Conservation (phyloP, 768 basidiomycete species). For the Panaeolus cyanescens region DNA sequence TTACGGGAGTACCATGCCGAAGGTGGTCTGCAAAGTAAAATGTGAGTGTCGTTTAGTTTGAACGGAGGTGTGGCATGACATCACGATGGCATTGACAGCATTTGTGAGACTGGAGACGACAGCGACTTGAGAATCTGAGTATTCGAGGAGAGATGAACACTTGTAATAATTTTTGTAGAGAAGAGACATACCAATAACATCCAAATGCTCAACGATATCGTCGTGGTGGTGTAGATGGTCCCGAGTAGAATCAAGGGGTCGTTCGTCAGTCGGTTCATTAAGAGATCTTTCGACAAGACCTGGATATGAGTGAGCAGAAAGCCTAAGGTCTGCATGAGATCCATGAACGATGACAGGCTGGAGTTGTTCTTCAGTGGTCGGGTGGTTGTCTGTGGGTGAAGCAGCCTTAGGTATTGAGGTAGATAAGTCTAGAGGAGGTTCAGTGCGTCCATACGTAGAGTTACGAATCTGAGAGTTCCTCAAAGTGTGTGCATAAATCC, state of each 20-base stretch:
- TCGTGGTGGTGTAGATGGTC: constrained; percentile 58
- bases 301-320: constrained; percentile 35
- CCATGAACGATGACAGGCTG: constrained; percentile 16
- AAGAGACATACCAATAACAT: constrained; percentile 63
- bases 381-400: background rate
- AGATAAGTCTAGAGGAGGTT: background rate
- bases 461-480: constrained; percentile 4
- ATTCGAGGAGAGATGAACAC: constrained; percentile 6
- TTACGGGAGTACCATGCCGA: constrained; percentile 69
- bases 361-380: background rate
- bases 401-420: background rate
- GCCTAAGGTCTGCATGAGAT: constrained; percentile 39
- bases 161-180: background rate
- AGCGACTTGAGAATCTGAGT: constrained; percentile 69
- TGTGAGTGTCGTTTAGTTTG: background rate
- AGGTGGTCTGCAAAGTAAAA: constrained; percentile 55
- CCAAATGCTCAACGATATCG: constrained; percentile 82
- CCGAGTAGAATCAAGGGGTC: constrained; percentile 6
- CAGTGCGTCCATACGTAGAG: background rate
- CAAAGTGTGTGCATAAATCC: constrained; percentile 33
- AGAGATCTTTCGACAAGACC: constrained; percentile 48
- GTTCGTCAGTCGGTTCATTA: constrained; percentile 32
- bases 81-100: constrained; percentile 75
- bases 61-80: constrained; percentile 39
- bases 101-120: constrained; percentile 78